phyloP scores from a whole-genome alignment of 768 basidiomycete genomes.

The Phlebiopsis gigantea region DNA sequence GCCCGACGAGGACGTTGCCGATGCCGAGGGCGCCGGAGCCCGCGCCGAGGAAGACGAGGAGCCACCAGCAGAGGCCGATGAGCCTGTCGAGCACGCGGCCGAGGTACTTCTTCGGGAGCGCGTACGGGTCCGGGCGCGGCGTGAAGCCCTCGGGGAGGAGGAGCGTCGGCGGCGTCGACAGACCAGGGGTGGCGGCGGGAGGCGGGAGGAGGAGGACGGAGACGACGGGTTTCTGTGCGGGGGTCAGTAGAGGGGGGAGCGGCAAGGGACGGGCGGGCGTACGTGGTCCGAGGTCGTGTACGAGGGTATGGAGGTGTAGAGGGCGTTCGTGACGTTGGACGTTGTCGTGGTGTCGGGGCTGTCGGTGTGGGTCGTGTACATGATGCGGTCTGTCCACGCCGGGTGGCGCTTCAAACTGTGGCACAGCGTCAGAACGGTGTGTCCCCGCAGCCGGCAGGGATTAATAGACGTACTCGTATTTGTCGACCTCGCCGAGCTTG shows the following conservation, averaged over 20 bases:
- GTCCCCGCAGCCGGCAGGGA: no score
- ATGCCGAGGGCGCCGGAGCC: conserved; percentile 68
- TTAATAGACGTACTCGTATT: conserved; percentile 60
- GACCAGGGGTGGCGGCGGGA: conserved; percentile 21
- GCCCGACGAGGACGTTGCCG: conserved; percentile 66
- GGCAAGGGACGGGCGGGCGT: conserved; percentile 23
- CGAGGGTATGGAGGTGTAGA: conserved; percentile 78
- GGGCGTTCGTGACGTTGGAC: conserved; percentile 54
- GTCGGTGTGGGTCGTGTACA: conserved; percentile 77
- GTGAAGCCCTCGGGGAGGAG: conserved; percentile 45
- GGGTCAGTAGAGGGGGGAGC: conserved; percentile 7
- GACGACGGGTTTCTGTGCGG: conserved; percentile 77
- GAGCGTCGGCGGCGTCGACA: conserved; percentile 33
- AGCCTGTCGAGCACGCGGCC: conserved; percentile 69
- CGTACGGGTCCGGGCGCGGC: conserved; percentile 49
- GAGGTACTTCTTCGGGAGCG: conserved; percentile 50
- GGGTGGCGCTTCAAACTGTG: conserved; percentile 66
- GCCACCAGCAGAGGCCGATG: conserved; percentile 77
- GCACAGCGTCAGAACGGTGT: conserved; percentile 3
- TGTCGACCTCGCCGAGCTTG: conserved; percentile 71
- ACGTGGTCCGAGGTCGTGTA: conserved; percentile 92
- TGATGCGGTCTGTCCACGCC: conserved; percentile 89
- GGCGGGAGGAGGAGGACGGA: conserved; percentile 61
- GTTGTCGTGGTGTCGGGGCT: conserved; percentile 43
- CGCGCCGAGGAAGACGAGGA: conserved; percentile 69